Evolutionary conservation across 805 yeast species (phyloP), one percentile per base, ranked within the genome.

Genomic region (Candida nemodendra): DNA sequence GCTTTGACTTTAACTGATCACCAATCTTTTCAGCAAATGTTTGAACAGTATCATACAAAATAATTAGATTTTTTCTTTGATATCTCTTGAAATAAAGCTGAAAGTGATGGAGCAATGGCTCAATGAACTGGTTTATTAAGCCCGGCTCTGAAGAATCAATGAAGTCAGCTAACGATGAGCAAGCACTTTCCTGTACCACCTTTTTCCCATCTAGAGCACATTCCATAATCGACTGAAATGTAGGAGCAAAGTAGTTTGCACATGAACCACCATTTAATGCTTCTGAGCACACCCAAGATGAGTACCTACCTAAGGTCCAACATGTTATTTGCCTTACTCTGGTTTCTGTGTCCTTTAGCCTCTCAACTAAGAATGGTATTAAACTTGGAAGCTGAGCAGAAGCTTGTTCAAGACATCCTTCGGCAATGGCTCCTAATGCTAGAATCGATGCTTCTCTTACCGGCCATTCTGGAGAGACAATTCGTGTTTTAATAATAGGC

Each of bases 151-250:
- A 74, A 41, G 72, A 76, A 53, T 90, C 97, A 27, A 90, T 79
- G 45, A 90, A 84, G 39, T 80, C 81, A 1, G 95, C 83, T 30
- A 91, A 73, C 9, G 96, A 85, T 25, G 89, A 78, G 50, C 95
- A 87, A 1, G 95, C 96, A 39, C 95, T 84, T 54, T 89, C 91
- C 64, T 93, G 99, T n/a, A 91, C 99, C 40, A 84, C 84, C 57
- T 90, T 89, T 66, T 87, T 88, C 35, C 69, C 72, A 59, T 93
- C 98, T 49, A 88, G 66, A 17, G 86, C 79, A 62, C 93, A 84
- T 34, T 60, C 66, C 57, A 93, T 73, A 32, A 93, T 73, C 2
- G 93, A 76, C 51, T 84, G 80, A 42, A 93, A 72, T 0, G 93
- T 87, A 4, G 93, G 93, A 40, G 74, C 67, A 56, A 85, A 82